phyloP scores from a whole-genome alignment of 2,329 filamentous ascomycete species.

The Penicillium olsonii region DNA sequence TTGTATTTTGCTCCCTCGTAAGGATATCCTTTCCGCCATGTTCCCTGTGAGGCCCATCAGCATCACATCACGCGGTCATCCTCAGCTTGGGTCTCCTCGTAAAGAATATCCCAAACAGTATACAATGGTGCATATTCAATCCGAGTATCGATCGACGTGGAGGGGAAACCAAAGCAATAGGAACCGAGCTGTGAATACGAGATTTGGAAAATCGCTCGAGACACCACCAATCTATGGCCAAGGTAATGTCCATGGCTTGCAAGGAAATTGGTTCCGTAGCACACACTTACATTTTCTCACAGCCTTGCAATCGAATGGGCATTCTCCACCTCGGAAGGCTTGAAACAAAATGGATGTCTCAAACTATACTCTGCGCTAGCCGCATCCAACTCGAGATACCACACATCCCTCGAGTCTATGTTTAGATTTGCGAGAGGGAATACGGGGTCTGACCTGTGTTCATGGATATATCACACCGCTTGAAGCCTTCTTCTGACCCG shows the following conservation, averaged over 20 bases:
- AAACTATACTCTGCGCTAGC: conserved; percentile 6
- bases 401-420: conserved; percentile 1
- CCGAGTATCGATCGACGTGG: conserved; percentile 3
- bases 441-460: conserved; percentile 3
- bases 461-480: conserved; percentile 8
- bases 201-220: conserved; percentile 21
- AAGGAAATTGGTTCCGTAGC: conserved; percentile 1
- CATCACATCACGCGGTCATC: conserved; percentile 2
- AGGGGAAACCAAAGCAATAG: conserved; percentile 4
- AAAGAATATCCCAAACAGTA: background rate
- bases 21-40: background rate
- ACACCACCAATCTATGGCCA: conserved; percentile 17
- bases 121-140: background rate
- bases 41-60: background rate
- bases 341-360: conserved; percentile 14
- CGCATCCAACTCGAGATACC: conserved; percentile 1
- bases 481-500: background rate
- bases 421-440: conserved; percentile 6
- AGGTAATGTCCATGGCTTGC: conserved; percentile 8
- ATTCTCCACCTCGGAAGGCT: background rate
- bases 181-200: conserved; percentile 29
- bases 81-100: background rate
- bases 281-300: background rate
- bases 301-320: background rate
- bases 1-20: background rate